Evolutionary conservation across 2,329 filamentous ascomycete species (phyloP).

Genomic region (Xylariaceae sp.): DNA sequence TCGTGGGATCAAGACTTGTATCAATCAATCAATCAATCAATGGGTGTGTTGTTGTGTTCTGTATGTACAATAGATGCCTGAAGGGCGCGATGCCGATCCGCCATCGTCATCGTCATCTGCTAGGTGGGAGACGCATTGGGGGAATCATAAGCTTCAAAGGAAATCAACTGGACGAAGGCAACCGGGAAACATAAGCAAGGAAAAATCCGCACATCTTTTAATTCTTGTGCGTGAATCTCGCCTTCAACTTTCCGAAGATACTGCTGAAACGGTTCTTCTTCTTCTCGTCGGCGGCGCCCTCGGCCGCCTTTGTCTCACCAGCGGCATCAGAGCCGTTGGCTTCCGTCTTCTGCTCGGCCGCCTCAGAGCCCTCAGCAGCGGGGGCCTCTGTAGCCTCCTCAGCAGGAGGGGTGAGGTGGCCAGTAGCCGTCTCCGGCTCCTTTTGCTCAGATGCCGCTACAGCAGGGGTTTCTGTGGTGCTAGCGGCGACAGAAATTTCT

Average conservation of each 20-base stretch:
- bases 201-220: conserved; percentile 9
- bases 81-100: conserved; percentile 20
- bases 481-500: conserved; percentile 9
- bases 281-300: conserved; percentile 43
- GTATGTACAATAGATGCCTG: conserved; percentile 26
- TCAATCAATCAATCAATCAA: conserved; percentile 8
- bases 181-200: conserved; percentile 15
- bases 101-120: conserved; percentile 18
- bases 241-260: conserved; percentile 55
- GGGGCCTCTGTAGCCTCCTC: conserved; percentile 6
- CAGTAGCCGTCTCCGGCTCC: not conserved
- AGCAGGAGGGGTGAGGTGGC: conserved; percentile 3
- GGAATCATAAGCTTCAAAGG: conserved; percentile 29
- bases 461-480: conserved; percentile 16
- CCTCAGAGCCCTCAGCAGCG: conserved; percentile 1
- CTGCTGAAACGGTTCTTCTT: conserved; percentile 61
- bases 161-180: conserved; percentile 20
- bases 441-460: not conserved
- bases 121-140: conserved; percentile 26
- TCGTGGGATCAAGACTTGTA: conserved; percentile 13
- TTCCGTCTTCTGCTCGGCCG: conserved; percentile 17
- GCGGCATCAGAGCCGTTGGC: conserved; percentile 22
- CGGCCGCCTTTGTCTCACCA: conserved; percentile 24
- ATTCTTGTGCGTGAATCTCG: conserved; percentile 38
- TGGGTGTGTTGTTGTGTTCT: conserved; percentile 3